Conservation (phyloP, 2,329 filamentous ascomycete species). For the Westerdykella aurantiaca region DNA sequence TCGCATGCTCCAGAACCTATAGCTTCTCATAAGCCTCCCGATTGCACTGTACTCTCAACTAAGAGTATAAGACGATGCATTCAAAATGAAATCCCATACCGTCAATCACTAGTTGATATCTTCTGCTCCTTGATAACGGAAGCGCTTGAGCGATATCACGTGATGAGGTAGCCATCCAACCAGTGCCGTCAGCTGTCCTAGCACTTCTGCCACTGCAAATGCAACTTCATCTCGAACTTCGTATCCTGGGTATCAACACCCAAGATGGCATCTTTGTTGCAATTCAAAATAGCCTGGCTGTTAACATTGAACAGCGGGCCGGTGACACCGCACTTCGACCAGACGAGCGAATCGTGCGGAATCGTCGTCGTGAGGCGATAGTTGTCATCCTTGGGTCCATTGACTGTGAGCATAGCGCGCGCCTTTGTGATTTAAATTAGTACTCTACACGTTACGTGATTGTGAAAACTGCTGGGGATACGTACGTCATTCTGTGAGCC, state of each 20-base stretch:
- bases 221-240: conserved; percentile 13
- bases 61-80: no score
- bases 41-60: no score
- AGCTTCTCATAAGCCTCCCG: no score
- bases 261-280: conserved; percentile 7
- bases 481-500: conserved; percentile 10
- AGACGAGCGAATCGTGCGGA: conserved; percentile 8
- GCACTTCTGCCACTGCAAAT: conserved; percentile 12
- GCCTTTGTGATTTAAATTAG: conserved; percentile 1
- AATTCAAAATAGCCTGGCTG: conserved; percentile 9
- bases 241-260: conserved; percentile 16
- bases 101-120: no score
- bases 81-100: no score
- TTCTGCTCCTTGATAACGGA: no score
- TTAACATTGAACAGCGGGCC: conserved; percentile 14
- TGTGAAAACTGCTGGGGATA: background rate
- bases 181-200: background rate
- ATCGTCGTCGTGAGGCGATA: conserved; percentile 6
- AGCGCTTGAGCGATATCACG: background rate
- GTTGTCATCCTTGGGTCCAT: conserved; percentile 8
- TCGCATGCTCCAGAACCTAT: no score
- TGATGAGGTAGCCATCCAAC: no score
- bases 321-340: conserved; percentile 11
- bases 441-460: background rate
- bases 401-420: conserved; percentile 4